phyloP scores from a whole-genome alignment of 139 green algal genomes.

The Chlamydomonas sp. region DNA sequence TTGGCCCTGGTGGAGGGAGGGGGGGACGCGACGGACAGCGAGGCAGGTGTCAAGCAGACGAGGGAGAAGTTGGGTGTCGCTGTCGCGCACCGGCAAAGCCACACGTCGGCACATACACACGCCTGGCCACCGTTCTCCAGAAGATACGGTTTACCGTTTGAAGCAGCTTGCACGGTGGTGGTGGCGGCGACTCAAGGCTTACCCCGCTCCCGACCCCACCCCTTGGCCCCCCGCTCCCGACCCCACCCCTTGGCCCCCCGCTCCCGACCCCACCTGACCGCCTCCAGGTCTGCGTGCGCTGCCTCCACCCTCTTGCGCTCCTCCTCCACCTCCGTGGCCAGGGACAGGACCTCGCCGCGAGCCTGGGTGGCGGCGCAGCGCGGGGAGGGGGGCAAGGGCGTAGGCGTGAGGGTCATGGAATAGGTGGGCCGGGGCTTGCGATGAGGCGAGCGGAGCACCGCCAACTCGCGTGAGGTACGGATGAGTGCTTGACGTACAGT shows the following conservation, averaged over 20 bases:
- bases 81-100: not conserved
- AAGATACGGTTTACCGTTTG: no score
- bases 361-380: not conserved
- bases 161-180: no score
- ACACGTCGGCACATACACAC: no score
- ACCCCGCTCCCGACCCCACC: not conserved
- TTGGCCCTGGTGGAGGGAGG: not conserved
- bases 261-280: not conserved
- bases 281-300: constrained; percentile 9
- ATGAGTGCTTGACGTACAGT: no score
- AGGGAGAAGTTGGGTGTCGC: not conserved
- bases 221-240: not conserved
- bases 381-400: not conserved
- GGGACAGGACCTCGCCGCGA: not conserved
- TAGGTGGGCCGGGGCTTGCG: no score
- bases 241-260: no score
- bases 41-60: not conserved
- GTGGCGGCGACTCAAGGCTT: not conserved
- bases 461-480: no score
- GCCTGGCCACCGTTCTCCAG: no score
- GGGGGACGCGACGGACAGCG: not conserved
- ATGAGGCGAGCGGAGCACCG: no score
- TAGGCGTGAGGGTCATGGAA: not conserved
- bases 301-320: constrained; percentile 31
- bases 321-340: constrained; percentile 20